Evolutionary conservation across 1,284 basidiomycete species (phyloP).

Genomic region (Ceratobasidium sp.): DNA sequence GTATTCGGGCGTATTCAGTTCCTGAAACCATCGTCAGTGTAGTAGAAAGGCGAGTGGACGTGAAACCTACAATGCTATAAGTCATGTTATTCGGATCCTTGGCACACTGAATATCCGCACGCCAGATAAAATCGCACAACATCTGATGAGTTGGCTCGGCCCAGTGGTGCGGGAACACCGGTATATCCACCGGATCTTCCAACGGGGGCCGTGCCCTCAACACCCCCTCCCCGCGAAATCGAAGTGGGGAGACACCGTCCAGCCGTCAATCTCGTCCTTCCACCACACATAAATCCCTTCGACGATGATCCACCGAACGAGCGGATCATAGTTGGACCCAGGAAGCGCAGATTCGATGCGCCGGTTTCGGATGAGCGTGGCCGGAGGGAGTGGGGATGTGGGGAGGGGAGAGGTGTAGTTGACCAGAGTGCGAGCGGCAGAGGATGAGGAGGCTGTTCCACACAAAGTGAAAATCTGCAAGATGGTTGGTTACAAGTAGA

Average conservation of each 20-base stretch:
- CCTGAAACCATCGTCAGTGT: constrained; percentile 55
- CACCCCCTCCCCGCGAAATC: not conserved
- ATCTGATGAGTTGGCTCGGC: constrained; percentile 73
- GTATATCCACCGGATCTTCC: constrained; percentile 52
- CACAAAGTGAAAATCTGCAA: constrained; percentile 80
- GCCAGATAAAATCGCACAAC: constrained; percentile 86
- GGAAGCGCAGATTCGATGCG: constrained; percentile 76
- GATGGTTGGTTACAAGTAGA: constrained; percentile 51
- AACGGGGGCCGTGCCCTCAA: constrained; percentile 14
- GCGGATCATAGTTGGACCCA: constrained; percentile 89
- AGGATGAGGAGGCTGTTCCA: constrained; percentile 88
- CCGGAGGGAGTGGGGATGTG: constrained; percentile 28
- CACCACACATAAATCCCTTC: constrained; percentile 80
- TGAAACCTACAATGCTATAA: not conserved
- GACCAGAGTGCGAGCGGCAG: constrained; percentile 74
- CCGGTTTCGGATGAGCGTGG: constrained; percentile 17
- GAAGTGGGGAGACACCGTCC: constrained; percentile 72
- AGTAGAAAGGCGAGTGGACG: not conserved
- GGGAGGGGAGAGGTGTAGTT: constrained; percentile 83
- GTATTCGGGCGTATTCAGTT: constrained; percentile 87
- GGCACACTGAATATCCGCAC: constrained; percentile 61
- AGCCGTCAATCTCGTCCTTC: constrained; percentile 66
- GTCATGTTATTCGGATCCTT: not conserved
- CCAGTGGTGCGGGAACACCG: constrained; percentile 84
- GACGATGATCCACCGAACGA: constrained; percentile 84